Evolutionary conservation across 2,329 filamentous ascomycete species (phyloP).

Genomic region (Cladosporium oxysporum): DNA sequence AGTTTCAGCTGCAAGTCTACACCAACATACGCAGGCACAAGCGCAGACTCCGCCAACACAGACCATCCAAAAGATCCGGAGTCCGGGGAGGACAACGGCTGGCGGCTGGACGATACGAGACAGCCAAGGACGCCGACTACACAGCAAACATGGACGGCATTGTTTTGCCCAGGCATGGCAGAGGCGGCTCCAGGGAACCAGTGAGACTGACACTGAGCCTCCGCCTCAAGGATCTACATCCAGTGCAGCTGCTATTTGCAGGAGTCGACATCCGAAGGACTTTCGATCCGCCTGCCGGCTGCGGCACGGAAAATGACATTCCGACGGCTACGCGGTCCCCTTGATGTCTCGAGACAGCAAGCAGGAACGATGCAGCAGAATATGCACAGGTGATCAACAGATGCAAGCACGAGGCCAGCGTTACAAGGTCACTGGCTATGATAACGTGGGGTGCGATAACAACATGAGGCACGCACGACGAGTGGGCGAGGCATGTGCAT

Average conservation of each 20-base stretch:
- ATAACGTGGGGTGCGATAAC: neutral
- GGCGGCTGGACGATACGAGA: conserved; percentile 6
- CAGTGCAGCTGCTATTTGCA: neutral
- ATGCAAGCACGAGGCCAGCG: neutral
- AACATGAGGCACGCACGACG: neutral
- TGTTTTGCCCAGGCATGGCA: neutral
- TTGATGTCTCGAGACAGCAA: neutral
- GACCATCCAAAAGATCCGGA: conserved; percentile 12
- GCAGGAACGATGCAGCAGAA: conserved; percentile 5
- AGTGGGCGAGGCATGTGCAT: neutral
- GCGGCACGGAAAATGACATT: conserved; percentile 6
- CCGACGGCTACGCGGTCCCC: neutral
- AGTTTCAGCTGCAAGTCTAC: conserved; percentile 4
- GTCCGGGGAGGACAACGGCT: conserved; percentile 8
- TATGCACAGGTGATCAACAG: neutral
- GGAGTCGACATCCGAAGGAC: conserved; percentile 9
- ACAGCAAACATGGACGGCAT: neutral
- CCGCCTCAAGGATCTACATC: neutral
- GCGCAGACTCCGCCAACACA: conserved; percentile 6
- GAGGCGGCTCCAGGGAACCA: neutral
- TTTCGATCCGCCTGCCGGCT: conserved; percentile 11
- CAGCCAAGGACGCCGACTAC: conserved; percentile 8
- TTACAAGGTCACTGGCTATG: neutral
- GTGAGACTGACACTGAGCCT: conserved; percentile 1
- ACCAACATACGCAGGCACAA: neutral